Base-by-base conservation (phyloP, 2,329 filamentous ascomycete species). In the Fusarium nisikadoi region DNA sequence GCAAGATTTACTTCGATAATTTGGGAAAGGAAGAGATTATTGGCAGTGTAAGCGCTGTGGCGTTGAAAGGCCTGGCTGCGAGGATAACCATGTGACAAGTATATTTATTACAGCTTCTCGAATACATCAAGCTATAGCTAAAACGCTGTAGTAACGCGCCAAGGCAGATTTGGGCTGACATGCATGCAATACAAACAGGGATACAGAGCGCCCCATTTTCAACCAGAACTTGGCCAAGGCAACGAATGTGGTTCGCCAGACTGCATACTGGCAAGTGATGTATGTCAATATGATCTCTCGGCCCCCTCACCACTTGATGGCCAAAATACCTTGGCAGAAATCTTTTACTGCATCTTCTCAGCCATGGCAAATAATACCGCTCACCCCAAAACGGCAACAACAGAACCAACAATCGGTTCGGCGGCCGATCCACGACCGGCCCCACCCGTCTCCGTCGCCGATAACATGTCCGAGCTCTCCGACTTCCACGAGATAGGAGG, bases 81-180 rank as follows among this genome's bases (percentile, higher is more conserved):
- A 10, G 20, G 0, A 20, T 27, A 5, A 7, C 5, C 1, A 17
- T 13, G 12, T 20, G 13, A 36, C 12, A 29, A 29, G 27, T 29
- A 3, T 29, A 29, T 29, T 8, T 29, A 29, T 29, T 29, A 29
- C 27, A 29, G 8, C 27, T 29, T 29, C 27, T 29, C 8, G 27
- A 29, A 29, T 29, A 8, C 27, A 9, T 29, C 8, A 29, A 7
- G 38, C 20, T 41, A n/a, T 11, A 41, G 14, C 19, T 14, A 41
- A 41, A n/a, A 41, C n/a, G 20, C 19, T 41, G 38, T n/a, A 41
- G 38, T n/a, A 14, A n/a, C 2, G 20, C 20, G 38, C 38, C 38
- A 41, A 41, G 38, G 38, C 38, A 41, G 38, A 41, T n/a, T 41
- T n/a, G 38, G 38, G 20, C 38, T 41, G 19, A 39, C 38, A 6